A percentile compares a stretch with the other conserved stretches of the same genome.
Evolutionary conservation across 768 basidiomycete genomes (phyloP).

Genomic region (Auricularia heimuer): DNA sequence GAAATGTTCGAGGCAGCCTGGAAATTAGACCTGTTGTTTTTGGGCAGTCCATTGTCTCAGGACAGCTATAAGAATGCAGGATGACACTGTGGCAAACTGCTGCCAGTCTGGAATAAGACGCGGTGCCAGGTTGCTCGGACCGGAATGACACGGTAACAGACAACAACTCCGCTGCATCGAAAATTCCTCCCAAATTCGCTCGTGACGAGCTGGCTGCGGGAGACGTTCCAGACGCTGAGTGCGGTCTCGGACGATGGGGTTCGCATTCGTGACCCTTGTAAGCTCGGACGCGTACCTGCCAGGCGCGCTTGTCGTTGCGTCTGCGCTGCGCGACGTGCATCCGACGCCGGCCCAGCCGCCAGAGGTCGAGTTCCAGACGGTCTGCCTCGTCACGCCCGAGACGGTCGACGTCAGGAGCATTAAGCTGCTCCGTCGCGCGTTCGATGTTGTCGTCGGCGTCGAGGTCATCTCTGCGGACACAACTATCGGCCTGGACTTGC

Average conservation of each 20-base stretch:
- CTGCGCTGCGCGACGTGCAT: conserved; percentile 76
- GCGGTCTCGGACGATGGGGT: conserved; percentile 19
- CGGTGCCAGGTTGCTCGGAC: too few relatives aligned
- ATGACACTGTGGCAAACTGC: too few relatives aligned
- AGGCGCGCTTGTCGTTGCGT: conserved; percentile 79
- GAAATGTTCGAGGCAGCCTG: too few relatives aligned
- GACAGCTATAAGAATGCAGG: too few relatives aligned
- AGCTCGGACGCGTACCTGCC: conserved; percentile 90
- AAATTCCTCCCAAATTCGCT: not conserved
- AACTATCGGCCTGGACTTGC: conserved; percentile 55
- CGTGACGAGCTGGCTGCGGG: not conserved
- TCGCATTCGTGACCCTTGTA: conserved; percentile 86
- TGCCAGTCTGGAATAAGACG: too few relatives aligned
- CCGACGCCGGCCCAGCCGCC: conserved; percentile 41
- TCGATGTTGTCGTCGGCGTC: conserved; percentile 82
- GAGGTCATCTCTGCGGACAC: conserved; percentile 74
- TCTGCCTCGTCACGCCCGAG: conserved; percentile 92
- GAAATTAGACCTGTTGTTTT: too few relatives aligned
- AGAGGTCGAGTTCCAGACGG: conserved; percentile 63
- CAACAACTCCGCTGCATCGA: not conserved
- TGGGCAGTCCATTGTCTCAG: too few relatives aligned
- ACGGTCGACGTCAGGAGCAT: conserved; percentile 77
- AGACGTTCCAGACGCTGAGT: not conserved
- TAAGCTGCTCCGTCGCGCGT: conserved; percentile 68
- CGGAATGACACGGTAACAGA: too few relatives aligned